A percentile compares a stretch with the other conserved stretches of the same genome.
Conservation (phyloP, 1,139 yeast species). For the Kurtzmaniella quercitrusa region DNA sequence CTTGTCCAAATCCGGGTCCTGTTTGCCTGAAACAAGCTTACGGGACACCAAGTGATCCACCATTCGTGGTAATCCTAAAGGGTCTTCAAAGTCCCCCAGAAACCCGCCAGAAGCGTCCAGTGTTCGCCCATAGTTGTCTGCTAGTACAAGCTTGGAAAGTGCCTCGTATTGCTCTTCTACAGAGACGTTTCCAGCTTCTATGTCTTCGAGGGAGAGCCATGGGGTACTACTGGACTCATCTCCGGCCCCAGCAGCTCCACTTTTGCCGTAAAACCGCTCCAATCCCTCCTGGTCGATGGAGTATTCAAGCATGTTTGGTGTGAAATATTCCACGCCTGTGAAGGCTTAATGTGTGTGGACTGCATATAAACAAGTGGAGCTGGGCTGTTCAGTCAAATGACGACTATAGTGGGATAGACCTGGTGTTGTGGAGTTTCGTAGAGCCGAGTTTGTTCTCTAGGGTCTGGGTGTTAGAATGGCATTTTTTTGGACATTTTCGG, state of each 20-base stretch:
- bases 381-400: too few relatives aligned
- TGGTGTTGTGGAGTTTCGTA: too few relatives aligned
- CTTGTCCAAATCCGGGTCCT: conserved; percentile 42
- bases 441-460: too few relatives aligned
- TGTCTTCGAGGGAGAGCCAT: conserved; percentile 17
- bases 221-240: conserved; percentile 8
- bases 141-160: conserved; percentile 22
- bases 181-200: conserved; percentile 18
- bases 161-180: conserved; percentile 29
- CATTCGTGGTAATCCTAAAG: conserved; percentile 7
- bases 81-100: conserved; percentile 6
- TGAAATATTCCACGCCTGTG: background rate
- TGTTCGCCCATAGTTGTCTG: background rate
- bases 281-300: conserved; percentile 17
- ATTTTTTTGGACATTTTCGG: too few relatives aligned
- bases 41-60: conserved; percentile 5
- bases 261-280: conserved; percentile 5
- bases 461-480: too few relatives aligned
- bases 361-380: too few relatives aligned
- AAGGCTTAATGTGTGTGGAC: background rate
- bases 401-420: too few relatives aligned
- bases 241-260: background rate
- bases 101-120: background rate
- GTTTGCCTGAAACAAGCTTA: conserved; percentile 12
- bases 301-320: conserved; percentile 22